Conservation (phyloP, 2,329 filamentous ascomycete species). For the Verticillium isaacii region DNA sequence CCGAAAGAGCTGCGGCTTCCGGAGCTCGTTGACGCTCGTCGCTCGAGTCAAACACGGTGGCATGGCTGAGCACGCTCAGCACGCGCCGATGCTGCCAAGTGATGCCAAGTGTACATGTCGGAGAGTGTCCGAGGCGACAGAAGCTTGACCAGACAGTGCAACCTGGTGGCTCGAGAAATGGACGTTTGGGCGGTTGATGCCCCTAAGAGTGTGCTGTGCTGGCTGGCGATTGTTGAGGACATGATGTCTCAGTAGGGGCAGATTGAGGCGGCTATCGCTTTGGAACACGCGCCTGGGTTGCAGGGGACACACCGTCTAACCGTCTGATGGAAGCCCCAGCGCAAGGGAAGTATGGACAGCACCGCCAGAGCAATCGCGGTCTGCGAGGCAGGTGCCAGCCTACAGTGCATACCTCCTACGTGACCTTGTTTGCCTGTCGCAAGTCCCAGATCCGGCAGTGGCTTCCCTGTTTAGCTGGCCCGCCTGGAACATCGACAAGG, state of each 20-base stretch:
- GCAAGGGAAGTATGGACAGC: background rate
- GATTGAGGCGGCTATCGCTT: background rate
- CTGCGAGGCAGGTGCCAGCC: too few species aligned
- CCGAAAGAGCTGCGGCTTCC: background rate
- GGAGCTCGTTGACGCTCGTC: background rate
- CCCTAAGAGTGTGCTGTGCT: background rate
- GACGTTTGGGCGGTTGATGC: background rate
- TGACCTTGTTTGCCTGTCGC: too few species aligned
- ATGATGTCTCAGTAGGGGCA: background rate
- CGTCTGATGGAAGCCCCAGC: background rate
- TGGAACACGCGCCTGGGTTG: background rate
- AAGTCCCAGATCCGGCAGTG: too few species aligned
- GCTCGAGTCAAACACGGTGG: background rate
- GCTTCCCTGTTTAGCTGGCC: too few species aligned
- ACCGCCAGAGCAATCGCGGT: too few species aligned
- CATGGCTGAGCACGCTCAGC: too few species aligned
- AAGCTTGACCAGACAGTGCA: background rate
- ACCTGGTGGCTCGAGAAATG: background rate
- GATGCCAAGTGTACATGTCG: background rate
- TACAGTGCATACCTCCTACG: too few species aligned
- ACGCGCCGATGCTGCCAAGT: background rate
- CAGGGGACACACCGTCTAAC: background rate
- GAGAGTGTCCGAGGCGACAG: background rate
- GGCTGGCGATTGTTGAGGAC: background rate
- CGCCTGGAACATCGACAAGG: too few species aligned